Base-by-base conservation (phyloP, 768 basidiomycete genomes). In the Mrakia hoshinonis region DNA sequence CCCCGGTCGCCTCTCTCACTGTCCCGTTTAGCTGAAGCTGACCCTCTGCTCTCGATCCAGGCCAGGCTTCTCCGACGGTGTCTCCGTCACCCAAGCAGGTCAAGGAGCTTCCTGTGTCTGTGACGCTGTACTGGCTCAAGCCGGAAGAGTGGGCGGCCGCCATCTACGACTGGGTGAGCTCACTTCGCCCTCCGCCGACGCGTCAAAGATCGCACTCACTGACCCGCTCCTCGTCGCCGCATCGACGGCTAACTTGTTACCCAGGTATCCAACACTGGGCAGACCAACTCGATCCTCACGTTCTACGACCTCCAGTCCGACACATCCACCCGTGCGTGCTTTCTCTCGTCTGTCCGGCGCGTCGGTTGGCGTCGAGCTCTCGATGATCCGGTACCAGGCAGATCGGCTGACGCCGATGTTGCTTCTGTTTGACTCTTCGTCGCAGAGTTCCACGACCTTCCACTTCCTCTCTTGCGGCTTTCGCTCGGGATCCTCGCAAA, bases 151-250 rank as follows among this genome's bases (percentile, higher is more conserved):
- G 81, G 81, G 80, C 79, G 2, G 55, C 74, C 18, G 39, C 77
- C 13, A 81, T 82, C 24, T 80, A 82, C 71, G 76, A 77, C 29
- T 82, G 82, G 82, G 81, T 81, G 52, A 68, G 80, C 67, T 36
- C 11, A 20, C 24, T 52, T 26, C n/a, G 51, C 34, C 22, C 26
- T 34, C n/a, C n/a, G 49, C 24, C 61, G 47, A 26, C 48, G 36
- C 24, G 24, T 6, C 38, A 7, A 24, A 54, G 0, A 20, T 29
- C 0, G 3, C 51, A 12, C 29, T 20, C 38, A 24, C 38, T 52
- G 22, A 34, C 43, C 54, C 47, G 47, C 51, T 74, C 29, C 10
- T 49, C 26, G 55, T 36, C 20, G 20, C 20, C 54, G 13, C 39
- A n/a, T 51, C 29, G 34, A 47, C 5, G 20, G 11, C 24, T 55